A percentile compares a stretch with the other conserved stretches of the same genome.
phyloP scores from a whole-genome alignment of 148 eudicot species.

The Gaultheria prostrata region DNA sequence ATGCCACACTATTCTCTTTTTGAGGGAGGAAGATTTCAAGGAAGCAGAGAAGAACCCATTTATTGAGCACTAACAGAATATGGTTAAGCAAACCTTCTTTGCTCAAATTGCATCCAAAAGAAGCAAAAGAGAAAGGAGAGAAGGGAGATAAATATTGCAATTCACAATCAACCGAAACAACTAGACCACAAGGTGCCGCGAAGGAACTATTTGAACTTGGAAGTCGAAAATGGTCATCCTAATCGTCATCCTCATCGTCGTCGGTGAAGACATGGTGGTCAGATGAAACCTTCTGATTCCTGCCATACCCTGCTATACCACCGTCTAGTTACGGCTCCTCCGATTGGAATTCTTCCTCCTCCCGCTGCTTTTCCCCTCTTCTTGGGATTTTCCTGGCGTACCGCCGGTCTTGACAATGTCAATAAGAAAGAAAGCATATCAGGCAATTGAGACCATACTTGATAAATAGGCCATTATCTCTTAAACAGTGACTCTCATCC shows the following conservation, averaged over 20 bases:
- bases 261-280: background rate
- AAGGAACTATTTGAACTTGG: background rate
- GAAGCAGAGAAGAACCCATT: background rate
- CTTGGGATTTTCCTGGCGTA: constrained; percentile 9
- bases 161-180: background rate
- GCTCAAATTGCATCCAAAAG: background rate
- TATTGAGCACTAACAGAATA: background rate
- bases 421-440: background rate
- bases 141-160: background rate
- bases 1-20: background rate
- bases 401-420: constrained; percentile 25
- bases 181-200: background rate
- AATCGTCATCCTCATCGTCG: background rate
- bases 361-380: constrained; percentile 13
- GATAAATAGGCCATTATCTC: background rate
- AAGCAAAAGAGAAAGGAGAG: background rate
- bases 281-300: constrained; percentile 18
- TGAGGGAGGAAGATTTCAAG: background rate
- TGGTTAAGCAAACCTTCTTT: background rate
- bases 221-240: too few species aligned
- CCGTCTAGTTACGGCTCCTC: constrained; percentile 15
- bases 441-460: background rate
- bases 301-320: too few species aligned
- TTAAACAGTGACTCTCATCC: background rate
- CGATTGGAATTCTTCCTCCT: background rate